These are phyloP conservation scores for Ogataea hybrid DNA, from an alignment of 1,139 yeast species.

Conservation along the genomic window DNA sequence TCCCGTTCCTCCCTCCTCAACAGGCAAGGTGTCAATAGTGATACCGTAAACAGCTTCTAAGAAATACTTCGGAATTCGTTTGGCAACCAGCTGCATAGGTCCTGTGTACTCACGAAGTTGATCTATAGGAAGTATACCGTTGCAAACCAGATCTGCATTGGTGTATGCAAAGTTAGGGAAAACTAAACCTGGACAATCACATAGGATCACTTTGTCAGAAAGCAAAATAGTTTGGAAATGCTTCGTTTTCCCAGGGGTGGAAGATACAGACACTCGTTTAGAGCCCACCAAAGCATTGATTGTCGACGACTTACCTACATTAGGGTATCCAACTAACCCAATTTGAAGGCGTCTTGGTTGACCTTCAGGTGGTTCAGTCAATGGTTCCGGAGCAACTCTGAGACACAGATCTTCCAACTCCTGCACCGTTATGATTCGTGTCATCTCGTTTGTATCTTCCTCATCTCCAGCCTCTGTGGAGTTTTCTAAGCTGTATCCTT, in stretches of 20 bases:
- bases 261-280: no score
- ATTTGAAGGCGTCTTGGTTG: no score
- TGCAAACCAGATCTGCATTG: slow-evolving; percentile 94
- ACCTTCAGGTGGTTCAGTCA: no score
- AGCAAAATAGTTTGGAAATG: no score
- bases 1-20: slow-evolving; percentile 88
- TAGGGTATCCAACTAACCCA: no score
- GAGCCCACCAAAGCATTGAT: no score
- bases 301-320: no score
- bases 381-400: no score
- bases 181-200: slow-evolving; percentile 99
- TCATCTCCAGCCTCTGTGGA: slow-evolving; percentile 8
- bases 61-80: slow-evolving; percentile 83
- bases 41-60: slow-evolving; percentile 95
- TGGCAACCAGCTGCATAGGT: slow-evolving; percentile 81
- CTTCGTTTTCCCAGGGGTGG: no score
- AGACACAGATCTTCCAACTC: slow-evolving; percentile 82
- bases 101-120: slow-evolving; percentile 94
- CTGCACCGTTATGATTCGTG: slow-evolving; percentile 74
- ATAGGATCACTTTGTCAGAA: no score
- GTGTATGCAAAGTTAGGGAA: slow-evolving; percentile 98
- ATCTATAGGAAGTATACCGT: slow-evolving; percentile 97
- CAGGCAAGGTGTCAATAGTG: slow-evolving; percentile 69
- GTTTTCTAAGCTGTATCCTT: not conserved
- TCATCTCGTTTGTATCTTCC: slow-evolving; percentile 43